Evolutionary conservation across 202 grass and related monocot genomes (phyloP).

Genomic region (Miscanthus sacchariflorus): DNA sequence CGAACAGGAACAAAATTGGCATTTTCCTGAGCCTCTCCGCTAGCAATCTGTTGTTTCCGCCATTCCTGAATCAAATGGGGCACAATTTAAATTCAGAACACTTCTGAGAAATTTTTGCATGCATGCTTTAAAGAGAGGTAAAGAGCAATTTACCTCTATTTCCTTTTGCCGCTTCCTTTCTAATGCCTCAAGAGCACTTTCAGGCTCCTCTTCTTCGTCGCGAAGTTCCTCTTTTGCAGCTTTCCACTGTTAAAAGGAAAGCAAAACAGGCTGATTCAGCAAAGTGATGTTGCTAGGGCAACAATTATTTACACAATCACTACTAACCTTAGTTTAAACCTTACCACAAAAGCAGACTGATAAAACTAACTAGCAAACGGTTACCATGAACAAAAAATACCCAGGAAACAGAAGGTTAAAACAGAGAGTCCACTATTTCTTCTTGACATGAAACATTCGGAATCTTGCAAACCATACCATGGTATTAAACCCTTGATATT

Average conservation of each 20-base stretch:
- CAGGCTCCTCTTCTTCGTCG: constrained; percentile 83
- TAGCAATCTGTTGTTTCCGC: constrained; percentile 79
- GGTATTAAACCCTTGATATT: not conserved
- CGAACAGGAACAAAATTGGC: constrained; percentile 95
- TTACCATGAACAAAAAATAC: constrained; percentile 49
- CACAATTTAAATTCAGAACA: constrained; percentile 13
- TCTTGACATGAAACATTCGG: not conserved
- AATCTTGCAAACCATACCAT: not conserved
- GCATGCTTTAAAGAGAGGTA: constrained; percentile 18
- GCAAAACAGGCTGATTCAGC: constrained; percentile 17
- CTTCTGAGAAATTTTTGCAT: constrained; percentile 20
- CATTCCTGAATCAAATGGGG: constrained; percentile 64
- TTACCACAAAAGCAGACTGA: constrained; percentile 47
- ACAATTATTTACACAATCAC: constrained; percentile 40
- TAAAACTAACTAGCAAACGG: not conserved
- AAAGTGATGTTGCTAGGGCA: not conserved
- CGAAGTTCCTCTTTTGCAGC: constrained; percentile 98
- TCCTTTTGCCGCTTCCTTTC: constrained; percentile 93
- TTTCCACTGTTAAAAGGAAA: constrained; percentile 84
- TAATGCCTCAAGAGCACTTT: constrained; percentile 76
- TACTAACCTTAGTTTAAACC: constrained; percentile 45
- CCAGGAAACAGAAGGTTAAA: constrained; percentile 32
- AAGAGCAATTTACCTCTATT: constrained; percentile 67
- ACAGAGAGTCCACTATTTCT: not conserved
- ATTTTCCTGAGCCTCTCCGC: constrained; percentile 86